Evolutionary conservation across 371 early-diverging fungal species (phyloP).

Genomic region (Mucor mucedo): DNA sequence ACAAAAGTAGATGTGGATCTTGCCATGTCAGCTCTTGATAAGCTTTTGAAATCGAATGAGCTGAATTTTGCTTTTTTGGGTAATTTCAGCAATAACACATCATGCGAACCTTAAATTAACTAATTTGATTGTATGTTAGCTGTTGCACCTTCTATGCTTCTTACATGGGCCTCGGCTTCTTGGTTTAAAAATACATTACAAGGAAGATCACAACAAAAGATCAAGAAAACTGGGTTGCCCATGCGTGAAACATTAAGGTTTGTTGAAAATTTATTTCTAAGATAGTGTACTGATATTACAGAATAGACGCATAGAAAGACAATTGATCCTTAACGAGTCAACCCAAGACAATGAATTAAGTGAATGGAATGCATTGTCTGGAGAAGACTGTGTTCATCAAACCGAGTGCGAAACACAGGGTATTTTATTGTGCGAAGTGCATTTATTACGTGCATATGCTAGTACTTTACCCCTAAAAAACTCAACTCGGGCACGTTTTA

Average conservation of each 20-base stretch:
- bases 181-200: slow-evolving; percentile 52
- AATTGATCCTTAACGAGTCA: slow-evolving; percentile 37
- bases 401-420: slow-evolving; percentile 72
- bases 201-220: slow-evolving; percentile 37
- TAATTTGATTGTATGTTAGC: slow-evolving; percentile 32
- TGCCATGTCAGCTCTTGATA: slow-evolving; percentile 93
- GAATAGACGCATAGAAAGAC: slow-evolving; percentile 54
- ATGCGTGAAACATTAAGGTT: slow-evolving; percentile 51
- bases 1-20: slow-evolving; percentile 91
- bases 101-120: not conserved
- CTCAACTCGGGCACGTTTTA: slow-evolving; percentile 66
- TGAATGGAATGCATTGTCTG: slow-evolving; percentile 24
- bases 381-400: slow-evolving; percentile 13
- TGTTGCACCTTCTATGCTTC: slow-evolving; percentile 67
- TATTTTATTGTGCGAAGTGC: slow-evolving; percentile 73
- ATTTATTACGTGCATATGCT: slow-evolving; percentile 60
- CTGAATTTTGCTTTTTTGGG: slow-evolving; percentile 92
- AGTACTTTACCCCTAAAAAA: slow-evolving; percentile 51
- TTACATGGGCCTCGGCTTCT: slow-evolving; percentile 57
- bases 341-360: slow-evolving; percentile 10
- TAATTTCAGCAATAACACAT: slow-evolving; percentile 9
- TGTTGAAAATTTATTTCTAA: not conserved
- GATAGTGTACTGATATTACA: not conserved
- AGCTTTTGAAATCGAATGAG: slow-evolving; percentile 92
- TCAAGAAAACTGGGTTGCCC: slow-evolving; percentile 39